These are phyloP conservation scores for button mushroom (Agaricus bisporus) DNA, from an alignment of 768 basidiomycete genomes.

Conservation along the genomic window DNA sequence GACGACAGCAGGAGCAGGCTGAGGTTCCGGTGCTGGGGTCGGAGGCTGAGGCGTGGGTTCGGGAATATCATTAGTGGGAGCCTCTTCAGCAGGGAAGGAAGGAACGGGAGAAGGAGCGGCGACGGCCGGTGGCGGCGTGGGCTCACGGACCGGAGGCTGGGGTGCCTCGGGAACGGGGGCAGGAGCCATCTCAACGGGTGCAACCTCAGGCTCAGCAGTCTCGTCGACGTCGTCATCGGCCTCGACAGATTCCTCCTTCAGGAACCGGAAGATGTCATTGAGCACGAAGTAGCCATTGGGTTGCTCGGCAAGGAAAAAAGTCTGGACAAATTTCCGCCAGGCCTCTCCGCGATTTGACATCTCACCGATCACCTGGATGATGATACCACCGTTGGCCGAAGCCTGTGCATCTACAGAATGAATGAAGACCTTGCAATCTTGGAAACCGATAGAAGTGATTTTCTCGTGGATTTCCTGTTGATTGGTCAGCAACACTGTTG, in stretches of 20 bases:
- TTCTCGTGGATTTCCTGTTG: conserved; percentile 92
- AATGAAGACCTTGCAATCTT: conserved; percentile 98
- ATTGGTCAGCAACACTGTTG: conserved; percentile 7
- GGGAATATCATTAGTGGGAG: conserved; percentile 34
- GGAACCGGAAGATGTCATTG: conserved; percentile 99
- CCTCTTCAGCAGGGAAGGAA: conserved; percentile 26
- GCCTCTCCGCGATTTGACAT: conserved; percentile 90
- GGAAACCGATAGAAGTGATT: conserved; percentile 89
- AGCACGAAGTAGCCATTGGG: conserved; percentile 99
- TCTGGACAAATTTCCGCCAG: conserved; percentile 99
- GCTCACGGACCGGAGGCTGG: conserved; percentile 19
- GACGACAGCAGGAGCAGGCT: conserved; percentile 18
- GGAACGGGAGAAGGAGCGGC: conserved; percentile 24
- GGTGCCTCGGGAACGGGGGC: conserved; percentile 21
- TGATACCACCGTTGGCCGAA: conserved; percentile 90
- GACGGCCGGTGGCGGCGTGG: conserved; percentile 28
- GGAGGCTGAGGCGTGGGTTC: conserved; percentile 31
- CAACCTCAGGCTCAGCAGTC: conserved; percentile 30
- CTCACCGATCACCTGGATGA: conserved; percentile 99
- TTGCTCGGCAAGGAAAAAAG: conserved; percentile 99
- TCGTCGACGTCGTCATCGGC: conserved; percentile 56
- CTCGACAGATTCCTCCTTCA: conserved; percentile 91
- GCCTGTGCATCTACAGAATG: conserved; percentile 98
- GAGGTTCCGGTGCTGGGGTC: conserved; percentile 25
- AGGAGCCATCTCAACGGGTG: conserved; percentile 26